phyloP scores from a whole-genome alignment of 495 filamentous ascomycete genomes.

The Emericellopsis terricola region DNA sequence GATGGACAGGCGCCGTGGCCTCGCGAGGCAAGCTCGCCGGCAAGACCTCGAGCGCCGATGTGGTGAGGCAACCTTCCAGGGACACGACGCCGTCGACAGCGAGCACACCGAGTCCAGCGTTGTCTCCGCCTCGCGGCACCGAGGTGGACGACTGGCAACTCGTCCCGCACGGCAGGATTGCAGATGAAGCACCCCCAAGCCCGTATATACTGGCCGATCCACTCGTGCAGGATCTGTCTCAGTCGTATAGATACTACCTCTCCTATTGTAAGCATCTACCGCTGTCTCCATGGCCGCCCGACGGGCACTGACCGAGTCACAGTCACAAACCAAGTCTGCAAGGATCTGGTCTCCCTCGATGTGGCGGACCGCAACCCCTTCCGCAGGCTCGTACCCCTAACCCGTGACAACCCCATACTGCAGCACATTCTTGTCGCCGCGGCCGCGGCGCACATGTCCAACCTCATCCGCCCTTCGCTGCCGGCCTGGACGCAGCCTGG shows the following conservation, averaged over 20 bases:
- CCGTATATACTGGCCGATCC: neutral
- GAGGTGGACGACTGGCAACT: neutral
- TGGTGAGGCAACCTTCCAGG: neutral
- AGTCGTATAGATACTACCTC: constrained; percentile 4
- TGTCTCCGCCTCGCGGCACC: too few species aligned
- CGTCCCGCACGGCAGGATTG: too few species aligned
- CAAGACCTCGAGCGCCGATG: constrained; percentile 5
- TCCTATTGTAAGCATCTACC: constrained; percentile 1
- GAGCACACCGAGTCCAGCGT: neutral
- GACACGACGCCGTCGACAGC: neutral
- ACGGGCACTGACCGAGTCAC: too few species aligned
- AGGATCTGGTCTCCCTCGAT: constrained; percentile 33
- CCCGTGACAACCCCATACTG: constrained; percentile 22
- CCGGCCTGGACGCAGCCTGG: constrained; percentile 7
- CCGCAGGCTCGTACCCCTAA: constrained; percentile 27
- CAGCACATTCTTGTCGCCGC: constrained; percentile 32
- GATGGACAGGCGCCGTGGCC: constrained; percentile 22
- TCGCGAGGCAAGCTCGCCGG: constrained; percentile 21
- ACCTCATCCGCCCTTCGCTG: constrained; percentile 9
- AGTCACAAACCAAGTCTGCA: constrained; percentile 34
- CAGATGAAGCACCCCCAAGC: neutral
- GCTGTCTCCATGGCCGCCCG: neutral
- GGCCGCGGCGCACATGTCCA: constrained; percentile 34
- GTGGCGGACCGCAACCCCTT: constrained; percentile 29
- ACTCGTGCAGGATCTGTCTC: constrained; percentile 1